Evolutionary conservation across 352 stramenopile genomes (phyloP).

Genomic region (Plasmopara viticola): DNA sequence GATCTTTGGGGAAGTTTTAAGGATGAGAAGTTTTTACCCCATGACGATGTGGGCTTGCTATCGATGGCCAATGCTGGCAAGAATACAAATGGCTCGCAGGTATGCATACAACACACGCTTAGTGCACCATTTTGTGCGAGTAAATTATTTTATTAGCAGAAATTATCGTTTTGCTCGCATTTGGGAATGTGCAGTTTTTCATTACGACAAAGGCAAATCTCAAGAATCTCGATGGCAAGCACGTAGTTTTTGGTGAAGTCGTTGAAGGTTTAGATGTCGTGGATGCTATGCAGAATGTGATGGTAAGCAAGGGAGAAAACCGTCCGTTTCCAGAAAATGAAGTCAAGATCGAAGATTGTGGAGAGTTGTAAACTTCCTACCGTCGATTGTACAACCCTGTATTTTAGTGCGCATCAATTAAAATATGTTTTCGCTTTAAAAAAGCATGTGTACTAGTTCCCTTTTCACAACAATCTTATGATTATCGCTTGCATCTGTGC

Average conservation of each 20-base stretch:
- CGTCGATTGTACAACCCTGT: neutral
- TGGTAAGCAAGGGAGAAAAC: constrained; percentile 46
- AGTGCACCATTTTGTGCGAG: neutral
- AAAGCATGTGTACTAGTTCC: constrained; percentile 57
- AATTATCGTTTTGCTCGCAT: neutral
- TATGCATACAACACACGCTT: constrained; percentile 14
- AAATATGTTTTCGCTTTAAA: constrained; percentile 19
- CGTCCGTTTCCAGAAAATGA: constrained; percentile 46
- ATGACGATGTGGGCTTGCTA: constrained; percentile 67
- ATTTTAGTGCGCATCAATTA: neutral
- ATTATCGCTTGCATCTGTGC: constrained; percentile 27
- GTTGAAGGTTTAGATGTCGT: constrained; percentile 74
- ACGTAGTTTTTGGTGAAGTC: constrained; percentile 95
- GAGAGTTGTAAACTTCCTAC: constrained; percentile 19
- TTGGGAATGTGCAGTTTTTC: constrained; percentile 46
- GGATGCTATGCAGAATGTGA: constrained; percentile 57
- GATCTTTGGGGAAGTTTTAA: constrained; percentile 82
- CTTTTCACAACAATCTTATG: constrained; percentile 61
- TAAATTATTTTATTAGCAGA: neutral
- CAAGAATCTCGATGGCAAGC: constrained; percentile 88
- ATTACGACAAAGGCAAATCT: constrained; percentile 63
- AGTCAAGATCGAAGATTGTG: constrained; percentile 60
- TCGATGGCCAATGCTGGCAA: constrained; percentile 81
- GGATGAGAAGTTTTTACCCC: constrained; percentile 67
- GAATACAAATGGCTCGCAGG: constrained; percentile 69